Conservation (phyloP, 441 rosid genomes). For the Euphorbia celastroides region DNA sequence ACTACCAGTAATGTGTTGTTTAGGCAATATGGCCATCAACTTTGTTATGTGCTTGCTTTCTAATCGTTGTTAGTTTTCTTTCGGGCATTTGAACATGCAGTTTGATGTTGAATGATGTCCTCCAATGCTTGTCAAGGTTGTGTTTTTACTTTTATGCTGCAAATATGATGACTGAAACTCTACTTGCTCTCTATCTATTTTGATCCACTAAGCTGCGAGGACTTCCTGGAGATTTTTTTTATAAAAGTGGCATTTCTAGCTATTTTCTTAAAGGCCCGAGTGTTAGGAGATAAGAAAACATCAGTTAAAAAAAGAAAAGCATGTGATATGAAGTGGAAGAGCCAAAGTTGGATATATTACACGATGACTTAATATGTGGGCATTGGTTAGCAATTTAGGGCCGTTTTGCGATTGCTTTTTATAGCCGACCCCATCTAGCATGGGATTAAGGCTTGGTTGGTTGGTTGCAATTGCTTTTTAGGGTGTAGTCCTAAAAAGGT, state of each 20-base stretch:
- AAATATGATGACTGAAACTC: background rate
- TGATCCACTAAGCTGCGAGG: background rate
- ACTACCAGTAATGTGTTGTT: background rate
- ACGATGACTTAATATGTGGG: background rate
- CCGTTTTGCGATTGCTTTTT: too few relatives aligned
- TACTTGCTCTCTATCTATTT: background rate
- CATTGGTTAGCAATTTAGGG: background rate
- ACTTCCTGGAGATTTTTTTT: background rate
- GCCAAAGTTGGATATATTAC: background rate
- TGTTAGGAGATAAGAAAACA: background rate
- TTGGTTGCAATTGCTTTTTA: too few relatives aligned
- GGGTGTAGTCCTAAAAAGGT: too few relatives aligned
- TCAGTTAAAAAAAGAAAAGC: background rate
- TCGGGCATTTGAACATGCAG: background rate
- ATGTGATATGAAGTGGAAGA: background rate
- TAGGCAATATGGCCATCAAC: background rate
- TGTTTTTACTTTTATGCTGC: background rate
- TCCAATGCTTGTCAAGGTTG: background rate
- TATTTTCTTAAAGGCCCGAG: background rate
- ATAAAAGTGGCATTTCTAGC: background rate
- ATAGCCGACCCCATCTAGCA: too few relatives aligned
- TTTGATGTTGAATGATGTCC: background rate
- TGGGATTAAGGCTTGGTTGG: too few relatives aligned
- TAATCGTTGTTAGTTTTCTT: background rate
- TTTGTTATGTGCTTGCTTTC: background rate